phyloP scores from a whole-genome alignment of 179 eudicot species.

The Amaranthus tricolor region DNA sequence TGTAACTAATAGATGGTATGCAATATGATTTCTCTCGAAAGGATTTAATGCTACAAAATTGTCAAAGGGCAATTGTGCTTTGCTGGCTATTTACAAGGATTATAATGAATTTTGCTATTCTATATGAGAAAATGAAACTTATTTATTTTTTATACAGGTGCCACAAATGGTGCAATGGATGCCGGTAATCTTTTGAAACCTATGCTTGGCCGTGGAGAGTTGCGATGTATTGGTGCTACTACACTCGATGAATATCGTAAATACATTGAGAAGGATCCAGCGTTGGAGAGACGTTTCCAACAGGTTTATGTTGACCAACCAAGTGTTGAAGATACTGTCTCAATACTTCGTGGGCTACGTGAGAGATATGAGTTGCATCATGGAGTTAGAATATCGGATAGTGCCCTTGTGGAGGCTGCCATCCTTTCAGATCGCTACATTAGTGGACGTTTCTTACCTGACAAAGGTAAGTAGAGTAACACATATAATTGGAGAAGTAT shows the following conservation, averaged over 20 bases:
- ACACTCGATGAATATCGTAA: constrained; percentile 95
- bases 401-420: constrained; percentile 96
- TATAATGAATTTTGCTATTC: not conserved
- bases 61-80: too few relatives aligned
- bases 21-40: not conserved
- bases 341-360: constrained; percentile 91
- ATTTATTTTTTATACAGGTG: constrained; percentile 46
- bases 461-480: constrained; percentile 57
- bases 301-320: constrained; percentile 98
- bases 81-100: too few relatives aligned
- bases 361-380: constrained; percentile 97
- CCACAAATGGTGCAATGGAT: constrained; percentile 98
- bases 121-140: not conserved
- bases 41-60: not conserved
- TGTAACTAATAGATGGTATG: not conserved
- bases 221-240: constrained; percentile 98
- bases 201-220: constrained; percentile 98
- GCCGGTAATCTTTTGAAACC: constrained; percentile 98
- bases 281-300: constrained; percentile 93
- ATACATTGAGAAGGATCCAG: constrained; percentile 96
- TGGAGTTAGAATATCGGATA: constrained; percentile 91
- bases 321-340: constrained; percentile 83
- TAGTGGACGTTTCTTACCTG: constrained; percentile 91
- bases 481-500: not conserved
- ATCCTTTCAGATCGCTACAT: constrained; percentile 94